Evolutionary conservation across 441 rosid species (phyloP), one percentile per base, ranked within the genome.

Genomic region (Hypseocharis bilobata): DNA sequence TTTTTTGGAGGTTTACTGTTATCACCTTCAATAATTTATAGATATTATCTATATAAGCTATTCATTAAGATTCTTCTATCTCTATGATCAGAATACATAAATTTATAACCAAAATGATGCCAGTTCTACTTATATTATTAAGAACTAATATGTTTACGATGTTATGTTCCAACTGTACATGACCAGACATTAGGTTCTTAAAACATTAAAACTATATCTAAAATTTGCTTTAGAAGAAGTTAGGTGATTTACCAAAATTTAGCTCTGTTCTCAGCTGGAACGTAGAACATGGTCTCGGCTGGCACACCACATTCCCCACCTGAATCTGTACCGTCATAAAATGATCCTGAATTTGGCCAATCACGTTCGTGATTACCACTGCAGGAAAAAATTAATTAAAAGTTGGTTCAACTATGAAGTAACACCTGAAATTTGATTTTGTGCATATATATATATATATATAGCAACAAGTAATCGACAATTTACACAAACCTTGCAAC

Each of bases 331-430:
- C 74, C 71, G 62, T 75, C 79, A 59, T 86, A 92, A 76, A 88
- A 90, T 16, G 96, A 88, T 69, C 97, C 92, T 0, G 97, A 42
- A 64, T 83, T 78, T 65, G 96, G 94, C 88, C 91, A 87, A 63
- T 90, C 97, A 6, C 91, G 92, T 74, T 92, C 95, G 68, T 90
- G 98, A 70, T 92, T 92, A 34, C 97, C 95, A 67, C 97, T 90
- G 78, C 66, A 67, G 25, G 23, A 71, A 62, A 72, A n/a, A 75
- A 56, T 55, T 4, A 52, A 60, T 34, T 23, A 29, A 56, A 64
- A 38, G n/a, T 25, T 29, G 10, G 13, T 57, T 65, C 52, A 45
- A 54, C n/a, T 14, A 47, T 25, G 34, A 68, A 54, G 22, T 17
- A n/a, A 49, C 38, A 23, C 29, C 36, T 13, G 19, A 71, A 83